Percentiles rank a stretch among this genome's conserved stretches.
Evolutionary conservation across 148 eudicot genomes (phyloP).

Genomic region (Persicaria tinctoria): DNA sequence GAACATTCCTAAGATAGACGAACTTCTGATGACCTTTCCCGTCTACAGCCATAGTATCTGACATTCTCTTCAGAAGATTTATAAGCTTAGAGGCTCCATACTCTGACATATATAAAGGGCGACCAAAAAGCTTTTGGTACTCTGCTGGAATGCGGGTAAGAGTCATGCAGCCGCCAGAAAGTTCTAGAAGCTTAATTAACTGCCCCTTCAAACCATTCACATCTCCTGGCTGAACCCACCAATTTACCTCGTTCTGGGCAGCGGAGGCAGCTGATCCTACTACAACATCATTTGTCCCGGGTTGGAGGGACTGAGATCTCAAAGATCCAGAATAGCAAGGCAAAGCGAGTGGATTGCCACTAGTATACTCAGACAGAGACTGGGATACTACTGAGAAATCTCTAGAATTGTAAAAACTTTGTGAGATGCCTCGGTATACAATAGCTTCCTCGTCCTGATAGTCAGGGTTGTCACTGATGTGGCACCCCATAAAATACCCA

Average conservation of each 20-base stretch:
- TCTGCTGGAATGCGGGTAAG: constrained; percentile 61
- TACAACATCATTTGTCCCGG: constrained; percentile 42
- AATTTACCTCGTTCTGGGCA: constrained; percentile 36
- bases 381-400: constrained; percentile 43
- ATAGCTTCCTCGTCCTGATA: constrained; percentile 78
- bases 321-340: constrained; percentile 26
- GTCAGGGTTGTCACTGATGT: constrained; percentile 38
- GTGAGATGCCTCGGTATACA: constrained; percentile 66
- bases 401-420: constrained; percentile 35
- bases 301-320: constrained; percentile 52
- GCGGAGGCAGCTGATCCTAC: constrained; percentile 15
- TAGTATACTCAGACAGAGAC: constrained; percentile 39
- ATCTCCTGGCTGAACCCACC: constrained; percentile 89
- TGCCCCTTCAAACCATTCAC: constrained; percentile 67
- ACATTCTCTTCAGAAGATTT: constrained; percentile 73
- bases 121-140: constrained; percentile 66
- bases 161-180: constrained; percentile 61
- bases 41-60: constrained; percentile 46
- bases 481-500: constrained; percentile 40
- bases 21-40: constrained; percentile 62
- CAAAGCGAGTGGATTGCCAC: constrained; percentile 25
- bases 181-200: constrained; percentile 66
- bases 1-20: constrained; percentile 44
- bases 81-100: constrained; percentile 76
- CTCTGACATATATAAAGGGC: constrained; percentile 69